Evolutionary conservation across 345 rosid genomes (phyloP).

Genomic region (Moringa oleifera): DNA sequence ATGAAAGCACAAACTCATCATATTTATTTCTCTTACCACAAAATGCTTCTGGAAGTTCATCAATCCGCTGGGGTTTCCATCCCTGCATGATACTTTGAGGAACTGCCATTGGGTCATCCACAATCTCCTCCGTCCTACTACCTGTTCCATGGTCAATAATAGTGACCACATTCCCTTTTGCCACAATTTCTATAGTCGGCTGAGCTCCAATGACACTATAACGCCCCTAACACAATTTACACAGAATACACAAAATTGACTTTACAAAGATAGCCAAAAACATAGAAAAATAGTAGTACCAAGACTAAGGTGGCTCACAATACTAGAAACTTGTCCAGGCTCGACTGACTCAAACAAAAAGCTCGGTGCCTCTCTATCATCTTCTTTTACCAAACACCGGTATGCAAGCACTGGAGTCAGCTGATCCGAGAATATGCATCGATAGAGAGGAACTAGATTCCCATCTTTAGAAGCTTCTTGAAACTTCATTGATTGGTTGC

Average conservation of each 20-base stretch:
- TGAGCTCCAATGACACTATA: slow-evolving; percentile 92
- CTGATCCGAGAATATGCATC: slow-evolving; percentile 83
- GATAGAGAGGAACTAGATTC: slow-evolving; percentile 68
- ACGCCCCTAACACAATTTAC: slow-evolving; percentile 48
- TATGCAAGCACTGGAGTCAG: slow-evolving; percentile 86
- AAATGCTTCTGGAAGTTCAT: slow-evolving; percentile 85
- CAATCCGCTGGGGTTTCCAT: slow-evolving; percentile 78
- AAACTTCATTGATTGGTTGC: slow-evolving; percentile 48
- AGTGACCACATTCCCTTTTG: slow-evolving; percentile 78
- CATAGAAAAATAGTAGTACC: slow-evolving; percentile 1
- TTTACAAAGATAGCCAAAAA: not conserved
- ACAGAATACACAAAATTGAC: not conserved
- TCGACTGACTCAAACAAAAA: slow-evolving; percentile 89
- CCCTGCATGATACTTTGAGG: slow-evolving; percentile 74
- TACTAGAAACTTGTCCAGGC: slow-evolving; percentile 66
- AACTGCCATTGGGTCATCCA: slow-evolving; percentile 90
- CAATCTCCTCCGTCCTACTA: slow-evolving; percentile 56
- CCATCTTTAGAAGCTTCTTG: slow-evolving; percentile 65
- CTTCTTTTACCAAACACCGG: slow-evolving; percentile 88
- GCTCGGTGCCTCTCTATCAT: slow-evolving; percentile 94
- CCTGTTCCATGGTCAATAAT: slow-evolving; percentile 72
- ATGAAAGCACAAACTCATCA: not conserved
- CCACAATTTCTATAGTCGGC: slow-evolving; percentile 81
- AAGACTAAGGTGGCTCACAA: slow-evolving; percentile 33
- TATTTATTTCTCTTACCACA: slow-evolving; percentile 47